Conservation (phyloP, 2,329 filamentous ascomycete genomes). For the Pseudogymnoascus sp. region DNA sequence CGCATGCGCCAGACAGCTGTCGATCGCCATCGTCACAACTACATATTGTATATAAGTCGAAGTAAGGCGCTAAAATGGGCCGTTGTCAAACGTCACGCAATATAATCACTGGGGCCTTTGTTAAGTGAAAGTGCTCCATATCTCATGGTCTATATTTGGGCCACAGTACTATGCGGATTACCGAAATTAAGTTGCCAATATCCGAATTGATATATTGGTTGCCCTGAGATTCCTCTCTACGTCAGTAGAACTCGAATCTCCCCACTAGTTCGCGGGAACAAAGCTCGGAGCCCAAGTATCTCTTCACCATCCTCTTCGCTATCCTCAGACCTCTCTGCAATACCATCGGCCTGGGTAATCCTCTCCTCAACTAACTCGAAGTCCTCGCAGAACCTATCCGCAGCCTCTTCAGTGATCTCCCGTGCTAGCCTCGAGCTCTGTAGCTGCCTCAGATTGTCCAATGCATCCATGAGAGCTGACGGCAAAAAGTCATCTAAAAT, state of each 20-base stretch:
- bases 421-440: conserved; percentile 64
- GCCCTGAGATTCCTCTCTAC: conserved; percentile 10
- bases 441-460: conserved; percentile 68
- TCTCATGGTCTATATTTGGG: background rate
- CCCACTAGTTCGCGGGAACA: conserved; percentile 28
- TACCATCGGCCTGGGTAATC: conserved; percentile 50
- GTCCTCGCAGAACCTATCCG: conserved; percentile 73
- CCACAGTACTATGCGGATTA: background rate
- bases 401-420: conserved; percentile 72
- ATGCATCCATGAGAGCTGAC: conserved; percentile 84
- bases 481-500: conserved; percentile 84
- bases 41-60: background rate
- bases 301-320: conserved; percentile 19
- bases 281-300: conserved; percentile 18
- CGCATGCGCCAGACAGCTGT: conserved; percentile 3
- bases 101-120: background rate
- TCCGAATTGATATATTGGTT: background rate
- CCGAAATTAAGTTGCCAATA: background rate
- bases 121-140: background rate
- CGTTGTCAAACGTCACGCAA: background rate
- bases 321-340: conserved; percentile 21
- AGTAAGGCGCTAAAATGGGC: background rate
- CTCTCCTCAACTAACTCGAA: conserved; percentile 64
- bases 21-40: conserved; percentile 1
- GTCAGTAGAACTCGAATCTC: conserved; percentile 29